Evolutionary conservation across 108 stramenopile species (phyloP).

Genomic region (Mediolabrus comicus): DNA sequence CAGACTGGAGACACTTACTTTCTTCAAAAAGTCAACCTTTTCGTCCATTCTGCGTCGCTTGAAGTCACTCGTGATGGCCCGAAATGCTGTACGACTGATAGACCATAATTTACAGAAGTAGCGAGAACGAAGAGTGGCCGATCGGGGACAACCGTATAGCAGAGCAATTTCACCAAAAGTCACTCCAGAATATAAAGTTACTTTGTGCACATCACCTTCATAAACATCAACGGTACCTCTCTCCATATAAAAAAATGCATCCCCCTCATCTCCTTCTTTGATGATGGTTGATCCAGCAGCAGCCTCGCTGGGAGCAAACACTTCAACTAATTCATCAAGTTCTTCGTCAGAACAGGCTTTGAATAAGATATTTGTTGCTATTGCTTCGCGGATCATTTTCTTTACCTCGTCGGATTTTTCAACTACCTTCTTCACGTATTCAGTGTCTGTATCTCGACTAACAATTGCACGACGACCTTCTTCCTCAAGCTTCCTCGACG

Average conservation of each 20-base stretch:
- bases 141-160: conserved; percentile 76
- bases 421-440: conserved; percentile 47
- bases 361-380: conserved; percentile 52
- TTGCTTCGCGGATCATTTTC: conserved; percentile 43
- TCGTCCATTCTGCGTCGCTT: conserved; percentile 36
- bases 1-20: conserved; percentile 41
- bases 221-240: conserved; percentile 54
- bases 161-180: conserved; percentile 86
- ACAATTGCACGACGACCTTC: conserved; percentile 33
- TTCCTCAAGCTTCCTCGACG: background rate
- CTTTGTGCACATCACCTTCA: conserved; percentile 27
- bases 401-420: conserved; percentile 39
- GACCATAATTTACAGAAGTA: conserved; percentile 58
- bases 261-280: conserved; percentile 62
- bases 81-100: conserved; percentile 55
- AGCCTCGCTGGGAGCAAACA: conserved; percentile 42
- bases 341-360: conserved; percentile 53
- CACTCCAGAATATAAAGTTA: conserved; percentile 24
- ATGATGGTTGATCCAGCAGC: conserved; percentile 44
- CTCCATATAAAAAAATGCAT: conserved; percentile 70
- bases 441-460: conserved; percentile 12
- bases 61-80: conserved; percentile 52
- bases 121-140: conserved; percentile 64
- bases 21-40: conserved; percentile 51
- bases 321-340: conserved; percentile 47